Conservation (phyloP, 345 rosid genomes). For the Syzygium aromaticum region DNA sequence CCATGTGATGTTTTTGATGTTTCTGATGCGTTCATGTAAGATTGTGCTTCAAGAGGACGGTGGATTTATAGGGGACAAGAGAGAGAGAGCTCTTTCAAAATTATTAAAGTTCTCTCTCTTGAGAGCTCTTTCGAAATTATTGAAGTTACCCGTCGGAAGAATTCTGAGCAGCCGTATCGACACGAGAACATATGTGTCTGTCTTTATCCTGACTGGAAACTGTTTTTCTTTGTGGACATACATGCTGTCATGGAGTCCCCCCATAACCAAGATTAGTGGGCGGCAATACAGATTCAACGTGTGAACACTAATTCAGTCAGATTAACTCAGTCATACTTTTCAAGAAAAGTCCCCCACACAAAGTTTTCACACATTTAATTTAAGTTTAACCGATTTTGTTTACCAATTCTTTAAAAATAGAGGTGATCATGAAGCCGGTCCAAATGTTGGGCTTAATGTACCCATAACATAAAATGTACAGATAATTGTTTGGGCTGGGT, state of each 20-base stretch:
- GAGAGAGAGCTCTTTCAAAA: too few relatives aligned
- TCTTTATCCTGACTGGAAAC: background rate
- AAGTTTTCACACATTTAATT: background rate
- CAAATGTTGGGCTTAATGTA: background rate
- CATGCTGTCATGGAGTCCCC: background rate
- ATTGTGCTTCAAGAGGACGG: background rate
- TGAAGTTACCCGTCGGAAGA: background rate
- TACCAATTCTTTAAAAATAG: background rate
- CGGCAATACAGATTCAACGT: background rate
- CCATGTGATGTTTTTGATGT: background rate
- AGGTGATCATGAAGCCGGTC: background rate
- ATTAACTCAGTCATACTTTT: background rate
- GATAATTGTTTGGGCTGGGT: rapidly evolving
- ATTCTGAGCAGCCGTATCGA: background rate
- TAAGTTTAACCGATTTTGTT: background rate
- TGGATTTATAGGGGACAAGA: too few relatives aligned
- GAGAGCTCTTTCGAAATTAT: background rate
- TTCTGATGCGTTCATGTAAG: background rate
- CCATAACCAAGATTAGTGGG: background rate
- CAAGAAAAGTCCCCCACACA: background rate
- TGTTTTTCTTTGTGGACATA: background rate
- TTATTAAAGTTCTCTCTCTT: too few relatives aligned
- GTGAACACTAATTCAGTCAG: background rate
- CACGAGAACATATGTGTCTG: background rate
- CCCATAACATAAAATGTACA: background rate